Base-by-base conservation (phyloP, 805 yeast species). In the Ogataea degrootiae region DNA sequence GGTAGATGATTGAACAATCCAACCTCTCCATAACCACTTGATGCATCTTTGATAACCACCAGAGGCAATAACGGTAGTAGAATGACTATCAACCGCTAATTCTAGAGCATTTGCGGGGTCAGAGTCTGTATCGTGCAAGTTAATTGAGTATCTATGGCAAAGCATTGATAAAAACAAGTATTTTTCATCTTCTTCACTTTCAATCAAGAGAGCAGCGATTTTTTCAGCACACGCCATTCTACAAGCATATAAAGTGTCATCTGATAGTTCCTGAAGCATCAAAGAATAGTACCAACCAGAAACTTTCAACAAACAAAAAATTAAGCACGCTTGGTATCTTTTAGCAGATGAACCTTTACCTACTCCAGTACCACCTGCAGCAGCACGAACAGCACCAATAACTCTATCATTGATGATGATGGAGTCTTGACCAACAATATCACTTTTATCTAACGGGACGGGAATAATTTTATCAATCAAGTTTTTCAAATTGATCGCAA, bases 21-120 rank as follows among this genome's bases (percentile, higher is more conserved):
- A 87, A 29, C 97, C 97, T 47, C 91, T 72, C 97, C 97, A 89
- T 42, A 89, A 66, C 96, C 96, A 89, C 55, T 83, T 81, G 58
- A 88, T 76, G 68, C 96, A 87, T 45, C 96, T 70, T 65, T 89
- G 96, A 63, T 80, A 89, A 0, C 96, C 96, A 8, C 84, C 70
- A 0, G 95, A 80, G 2, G 89, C 83, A 56, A 90, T 87, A 16
- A 88, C 83, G 21, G 76, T 74, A 8, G 91, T 82, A 11, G 86
- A 78, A 56, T 89, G 96, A 78, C 82, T 79, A 60, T 89, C 96
- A 26, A 87, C 89, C 0, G 96, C 96, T 58, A 88, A 65, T 62
- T 89, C 97, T 52, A 89, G 68, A 0, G 90, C 96, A 65, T 79
- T 84, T n/a, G 75, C 67, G 0, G 96, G 92, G 5, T 63, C 72